Base-by-base conservation (phyloP, 768 basidiomycete genomes). In the Tremella fuciformis region DNA sequence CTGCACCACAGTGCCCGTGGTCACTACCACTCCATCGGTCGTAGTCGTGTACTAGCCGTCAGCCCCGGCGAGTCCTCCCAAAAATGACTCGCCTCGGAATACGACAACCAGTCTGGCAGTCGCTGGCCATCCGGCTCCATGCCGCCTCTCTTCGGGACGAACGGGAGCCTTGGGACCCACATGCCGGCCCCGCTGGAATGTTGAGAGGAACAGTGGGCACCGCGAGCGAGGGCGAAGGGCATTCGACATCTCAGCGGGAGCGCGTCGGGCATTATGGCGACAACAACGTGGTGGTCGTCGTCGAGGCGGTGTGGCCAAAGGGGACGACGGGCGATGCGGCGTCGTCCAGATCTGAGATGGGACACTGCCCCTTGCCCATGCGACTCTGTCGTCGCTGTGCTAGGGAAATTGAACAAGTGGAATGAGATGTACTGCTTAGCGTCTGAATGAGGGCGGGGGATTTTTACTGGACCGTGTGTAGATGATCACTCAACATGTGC, bases 71-170 rank as follows among this genome's bases (percentile, higher is more conserved):
- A 0, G 41, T n/a, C 16, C 29, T 39, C 11, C 51, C 34, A 18
- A 25, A 11, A 22, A 15, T 16, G 0, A 68, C 67, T 63, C 40
- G 65, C 67, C 42, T 60, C 50, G 39, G 59, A 18, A 40, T 62
- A 66, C 9, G 67, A 58, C 24, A 66, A 39, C 67, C 67, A 69
- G 21, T 60, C 62, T 18, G 67, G 64, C 34, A 69, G 40, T 11
- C 55, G 60, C 34, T 66, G 62, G 8, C 67, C 67, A 48, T 69
- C 57, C 3, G 67, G 67, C 22, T 55, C 44, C 26, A 51, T 54
- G 8, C 54, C 57, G 18, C 51, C 58, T 56, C 55, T 22, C 42
- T 46, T 22, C 15, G n/a, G 22, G 42, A 46, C 22, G n/a, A 18
- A 46, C 22, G n/a, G 22, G n/a, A 46, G 6, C 15, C 42, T 4